Evolutionary conservation across 148 eudicot species (phyloP), one percentile per base, ranked within the genome.

Genomic region (Dianthus caryophyllus): DNA sequence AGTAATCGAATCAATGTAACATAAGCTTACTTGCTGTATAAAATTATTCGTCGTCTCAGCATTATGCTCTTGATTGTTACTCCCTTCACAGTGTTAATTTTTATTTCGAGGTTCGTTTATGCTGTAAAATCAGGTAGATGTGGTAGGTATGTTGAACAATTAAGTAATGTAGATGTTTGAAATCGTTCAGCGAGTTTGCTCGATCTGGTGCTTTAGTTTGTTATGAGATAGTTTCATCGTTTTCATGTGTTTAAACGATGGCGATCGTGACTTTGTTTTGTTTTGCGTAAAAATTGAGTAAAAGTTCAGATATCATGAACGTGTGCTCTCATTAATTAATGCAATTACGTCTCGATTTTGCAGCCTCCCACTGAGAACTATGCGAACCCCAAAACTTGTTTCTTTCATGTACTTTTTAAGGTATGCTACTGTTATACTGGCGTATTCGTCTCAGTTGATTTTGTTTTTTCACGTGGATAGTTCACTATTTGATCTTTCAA

Each of bases 351-450:
- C 53, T 27, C 22, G 15, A 47, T 38, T 75, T 67, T 73, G 71
- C 95, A 89, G 93, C 71, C 84, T 67, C 74, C 85, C 15, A 77
- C 79, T 21, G 96, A 93, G 65, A 85, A 83, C 70, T 93, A 93
- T 80, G 85, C 98, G 36, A 82, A 93, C 78, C 98, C 98, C 26
- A 73, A 75, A 68, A 87, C 90, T 33, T 93, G 98, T 73, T 84
- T 93, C 84, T 93, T 93, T 72, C 98, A 93, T 61, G 98, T 93
- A 44, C 76, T 89, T 61, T 93, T 93, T 74, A 93, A 93, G 98
- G 98, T 89, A 51, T 68, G 53, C 22, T 70, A n/a, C 24, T 52
- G 52, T 12, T 44, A 25, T 9, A 20, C 9, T 29, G 26, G n/a
- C 41, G 48, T 6, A 25, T 16, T n/a, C 18, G 10, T 13, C 44